Percentiles rank a stretch among this genome's conserved stretches.
These are phyloP conservation scores for Hypomyces perniciosus DNA, from an alignment of 2,329 filamentous ascomycete genomes.

Conservation along the genomic window DNA sequence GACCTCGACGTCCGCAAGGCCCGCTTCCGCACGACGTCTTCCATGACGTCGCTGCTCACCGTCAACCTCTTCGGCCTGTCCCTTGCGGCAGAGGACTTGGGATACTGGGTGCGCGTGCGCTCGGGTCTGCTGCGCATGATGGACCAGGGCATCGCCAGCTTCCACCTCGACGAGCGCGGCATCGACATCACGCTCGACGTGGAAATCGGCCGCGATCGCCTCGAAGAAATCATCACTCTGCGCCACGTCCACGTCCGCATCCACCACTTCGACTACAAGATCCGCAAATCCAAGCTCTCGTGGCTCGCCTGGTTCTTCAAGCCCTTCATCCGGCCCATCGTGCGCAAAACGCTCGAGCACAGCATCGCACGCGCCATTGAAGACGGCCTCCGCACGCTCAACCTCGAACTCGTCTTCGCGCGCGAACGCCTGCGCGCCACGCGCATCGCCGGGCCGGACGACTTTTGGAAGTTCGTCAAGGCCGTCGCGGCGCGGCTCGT, in stretches of 20 bases:
- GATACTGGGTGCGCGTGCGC: conserved; percentile 82
- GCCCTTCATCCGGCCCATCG: conserved; percentile 72
- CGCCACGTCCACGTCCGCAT: conserved; percentile 72
- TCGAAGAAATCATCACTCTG: conserved; percentile 78
- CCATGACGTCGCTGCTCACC: conserved; percentile 64
- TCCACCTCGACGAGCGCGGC: conserved; percentile 78
- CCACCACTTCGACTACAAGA: conserved; percentile 76
- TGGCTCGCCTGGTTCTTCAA: conserved; percentile 79
- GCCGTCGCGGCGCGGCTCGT: conserved; percentile 72
- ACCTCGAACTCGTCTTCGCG: conserved; percentile 81
- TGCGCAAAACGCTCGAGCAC: conserved; percentile 72
- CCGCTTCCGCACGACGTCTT: conserved; percentile 54
- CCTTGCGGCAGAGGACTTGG: conserved; percentile 76
- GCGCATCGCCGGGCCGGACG: conserved; percentile 70
- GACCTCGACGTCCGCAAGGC: conserved; percentile 81
- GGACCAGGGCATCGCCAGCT: conserved; percentile 79
- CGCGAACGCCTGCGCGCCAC: conserved; percentile 82
- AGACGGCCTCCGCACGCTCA: conserved; percentile 64
- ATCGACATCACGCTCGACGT: conserved; percentile 82
- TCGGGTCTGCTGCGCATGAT: conserved; percentile 66
- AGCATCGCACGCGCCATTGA: conserved; percentile 69
- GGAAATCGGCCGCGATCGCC: conserved; percentile 68
- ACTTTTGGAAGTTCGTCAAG: conserved; percentile 74
- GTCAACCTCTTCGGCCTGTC: conserved; percentile 79
- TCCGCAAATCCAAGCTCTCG: conserved; percentile 69